These are phyloP conservation scores for Neoboletus subvelutipes DNA, from an alignment of 768 basidiomycete species.

Conservation along the genomic window DNA sequence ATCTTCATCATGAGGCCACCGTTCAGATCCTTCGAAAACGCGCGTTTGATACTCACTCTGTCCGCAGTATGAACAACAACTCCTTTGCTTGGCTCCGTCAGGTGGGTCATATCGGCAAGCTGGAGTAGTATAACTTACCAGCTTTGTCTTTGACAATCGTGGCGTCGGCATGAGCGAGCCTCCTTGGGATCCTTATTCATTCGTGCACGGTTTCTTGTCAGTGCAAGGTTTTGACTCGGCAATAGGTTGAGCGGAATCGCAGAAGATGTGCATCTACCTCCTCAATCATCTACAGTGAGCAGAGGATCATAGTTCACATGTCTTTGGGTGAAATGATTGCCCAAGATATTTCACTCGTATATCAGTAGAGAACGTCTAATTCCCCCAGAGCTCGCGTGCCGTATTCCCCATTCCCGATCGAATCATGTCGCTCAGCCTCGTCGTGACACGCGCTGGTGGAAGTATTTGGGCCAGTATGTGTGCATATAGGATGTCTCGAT, in stretches of 20 bases:
- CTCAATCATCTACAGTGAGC: conserved; percentile 77
- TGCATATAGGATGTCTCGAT: not conserved
- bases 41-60: conserved; percentile 5
- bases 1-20: conserved; percentile 74
- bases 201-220: conserved; percentile 20
- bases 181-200: conserved; percentile 79
- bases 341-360: conserved; percentile 46
- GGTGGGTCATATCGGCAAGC: conserved; percentile 59
- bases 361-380: not conserved
- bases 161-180: conserved; percentile 76
- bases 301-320: conserved; percentile 54
- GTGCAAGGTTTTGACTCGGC: not conserved
- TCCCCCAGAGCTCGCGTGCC: conserved; percentile 59
- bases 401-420: conserved; percentile 68
- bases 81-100: conserved; percentile 65
- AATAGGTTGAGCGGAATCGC: conserved; percentile 75
- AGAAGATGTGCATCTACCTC: conserved; percentile 62
- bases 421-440: conserved; percentile 62
- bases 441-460: conserved; percentile 71
- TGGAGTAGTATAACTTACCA: conserved; percentile 53
- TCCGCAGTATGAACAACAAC: conserved; percentile 54
- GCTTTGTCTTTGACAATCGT: conserved; percentile 84
- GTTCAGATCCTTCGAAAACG: not conserved
- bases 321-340: conserved; percentile 87
- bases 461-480: conserved; percentile 52